A percentile compares a stretch with the other conserved stretches of the same genome.
Conservation (phyloP, 768 basidiomycete species). For the Paxillus ammoniavirescens region DNA sequence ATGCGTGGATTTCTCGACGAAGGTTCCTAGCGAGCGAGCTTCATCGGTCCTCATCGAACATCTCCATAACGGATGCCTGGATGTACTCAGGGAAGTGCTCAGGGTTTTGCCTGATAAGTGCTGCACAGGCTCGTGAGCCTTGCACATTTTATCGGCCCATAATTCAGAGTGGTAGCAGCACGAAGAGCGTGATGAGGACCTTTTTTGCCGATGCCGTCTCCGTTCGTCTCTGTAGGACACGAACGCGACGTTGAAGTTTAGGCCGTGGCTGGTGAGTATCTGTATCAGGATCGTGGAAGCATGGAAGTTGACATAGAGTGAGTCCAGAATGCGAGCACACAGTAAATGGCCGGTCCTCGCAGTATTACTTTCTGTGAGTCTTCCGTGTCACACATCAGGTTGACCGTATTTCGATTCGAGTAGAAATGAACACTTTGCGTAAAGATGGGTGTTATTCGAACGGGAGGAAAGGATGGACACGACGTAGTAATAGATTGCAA, state of each 20-base stretch:
- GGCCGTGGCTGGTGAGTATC: too few species aligned
- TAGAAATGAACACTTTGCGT: too few species aligned
- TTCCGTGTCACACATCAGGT: too few species aligned
- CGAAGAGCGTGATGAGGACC: slow-evolving; percentile 37
- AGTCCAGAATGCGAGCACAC: too few species aligned
- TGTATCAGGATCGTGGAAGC: too few species aligned
- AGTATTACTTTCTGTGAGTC: too few species aligned
- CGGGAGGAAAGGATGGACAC: neutral
- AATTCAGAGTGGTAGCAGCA: slow-evolving; percentile 25
- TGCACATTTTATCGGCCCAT: slow-evolving; percentile 32
- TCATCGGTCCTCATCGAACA: neutral
- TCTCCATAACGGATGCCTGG: slow-evolving; percentile 11
- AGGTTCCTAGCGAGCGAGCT: slow-evolving; percentile 29
- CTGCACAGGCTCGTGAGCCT: slow-evolving; percentile 30
- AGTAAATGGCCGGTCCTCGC: too few species aligned
- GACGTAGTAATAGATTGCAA: too few species aligned
- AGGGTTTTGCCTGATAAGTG: slow-evolving; percentile 26
- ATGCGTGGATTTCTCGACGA: slow-evolving; percentile 18
- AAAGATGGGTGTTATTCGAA: neutral
- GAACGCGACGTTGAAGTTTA: too few species aligned
- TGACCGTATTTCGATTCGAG: too few species aligned
- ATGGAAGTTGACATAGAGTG: too few species aligned
- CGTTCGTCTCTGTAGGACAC: too few species aligned
- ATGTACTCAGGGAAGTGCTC: slow-evolving; percentile 25
- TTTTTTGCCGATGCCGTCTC: slow-evolving; percentile 9